Evolutionary conservation across 257 asterid genomes (phyloP).

Genomic region (Solanum lycopersicoides): DNA sequence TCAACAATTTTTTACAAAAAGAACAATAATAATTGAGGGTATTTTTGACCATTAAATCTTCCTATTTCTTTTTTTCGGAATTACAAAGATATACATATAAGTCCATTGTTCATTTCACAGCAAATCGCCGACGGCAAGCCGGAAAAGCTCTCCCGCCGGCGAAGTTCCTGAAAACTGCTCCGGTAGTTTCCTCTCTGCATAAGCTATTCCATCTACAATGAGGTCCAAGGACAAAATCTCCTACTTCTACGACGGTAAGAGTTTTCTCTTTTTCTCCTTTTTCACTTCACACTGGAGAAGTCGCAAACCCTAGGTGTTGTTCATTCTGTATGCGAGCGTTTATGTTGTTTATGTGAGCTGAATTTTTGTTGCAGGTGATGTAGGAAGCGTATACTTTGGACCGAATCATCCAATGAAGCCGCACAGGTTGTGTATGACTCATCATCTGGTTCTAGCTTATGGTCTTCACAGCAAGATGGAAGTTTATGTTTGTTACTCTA

Average conservation of each 20-base stretch:
- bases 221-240: constrained; percentile 83
- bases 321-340: background rate
- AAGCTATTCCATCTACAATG: constrained; percentile 24
- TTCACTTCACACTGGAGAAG: background rate
- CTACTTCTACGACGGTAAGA: constrained; percentile 81
- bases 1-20: too few species aligned
- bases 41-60: background rate
- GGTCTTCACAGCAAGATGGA: constrained; percentile 96
- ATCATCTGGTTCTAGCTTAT: constrained; percentile 88
- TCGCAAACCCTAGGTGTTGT: background rate
- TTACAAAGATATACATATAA: background rate
- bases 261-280: background rate
- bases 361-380: constrained; percentile 66
- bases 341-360: background rate
- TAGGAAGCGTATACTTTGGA: constrained; percentile 91
- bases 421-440: constrained; percentile 97
- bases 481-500: constrained; percentile 56
- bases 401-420: constrained; percentile 99
- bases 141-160: background rate
- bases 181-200: background rate
- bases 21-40: background rate
- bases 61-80: background rate
- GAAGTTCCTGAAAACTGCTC: background rate
- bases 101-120: background rate
- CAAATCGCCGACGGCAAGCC: background rate